Percentiles rank a stretch among this genome's conserved stretches.
These are phyloP conservation scores for Kazachstania bromeliacearum DNA, from an alignment of 805 yeast species.

Conservation along the genomic window DNA sequence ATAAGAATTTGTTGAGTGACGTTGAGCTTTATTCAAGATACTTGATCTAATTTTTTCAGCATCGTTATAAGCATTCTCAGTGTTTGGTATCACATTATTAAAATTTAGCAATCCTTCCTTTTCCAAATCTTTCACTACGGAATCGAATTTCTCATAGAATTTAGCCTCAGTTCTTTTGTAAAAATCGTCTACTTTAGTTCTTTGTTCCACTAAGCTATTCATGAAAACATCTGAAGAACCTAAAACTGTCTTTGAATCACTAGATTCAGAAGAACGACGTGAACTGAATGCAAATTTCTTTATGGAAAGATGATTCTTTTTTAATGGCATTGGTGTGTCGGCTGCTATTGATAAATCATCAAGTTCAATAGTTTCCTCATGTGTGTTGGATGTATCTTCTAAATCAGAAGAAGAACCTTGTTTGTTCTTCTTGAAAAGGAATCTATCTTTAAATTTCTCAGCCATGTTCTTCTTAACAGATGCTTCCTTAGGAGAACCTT, in stretches of 20 bases:
- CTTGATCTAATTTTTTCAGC: constrained; percentile 1
- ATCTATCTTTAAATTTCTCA: constrained; percentile 9
- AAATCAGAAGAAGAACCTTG: background rate
- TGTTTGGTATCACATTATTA: background rate
- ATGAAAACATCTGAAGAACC: constrained; percentile 38
- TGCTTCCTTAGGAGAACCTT: background rate
- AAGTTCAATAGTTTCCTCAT: constrained; percentile 22
- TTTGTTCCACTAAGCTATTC: constrained; percentile 38
- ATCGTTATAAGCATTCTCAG: background rate
- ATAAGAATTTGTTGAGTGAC: constrained; percentile 2
- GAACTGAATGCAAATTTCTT: constrained; percentile 13
- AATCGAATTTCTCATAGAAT: constrained; percentile 37
- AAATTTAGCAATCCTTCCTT: constrained; percentile 19
- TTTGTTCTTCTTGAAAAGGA: constrained; percentile 6
- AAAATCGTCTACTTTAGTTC: constrained; percentile 44
- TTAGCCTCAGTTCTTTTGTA: constrained; percentile 39
- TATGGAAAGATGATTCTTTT: constrained; percentile 4
- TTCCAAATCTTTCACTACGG: constrained; percentile 40
- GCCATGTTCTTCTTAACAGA: constrained; percentile 8
- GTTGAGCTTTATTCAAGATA: constrained; percentile 1
- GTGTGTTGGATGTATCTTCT: background rate
- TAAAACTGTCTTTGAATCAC: constrained; percentile 24
- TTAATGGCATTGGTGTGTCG: background rate
- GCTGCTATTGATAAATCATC: constrained; percentile 9
- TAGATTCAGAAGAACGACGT: constrained; percentile 11